Evolutionary conservation across 2,329 filamentous ascomycete genomes (phyloP).

Genomic region (Botrytis tulipae): DNA sequence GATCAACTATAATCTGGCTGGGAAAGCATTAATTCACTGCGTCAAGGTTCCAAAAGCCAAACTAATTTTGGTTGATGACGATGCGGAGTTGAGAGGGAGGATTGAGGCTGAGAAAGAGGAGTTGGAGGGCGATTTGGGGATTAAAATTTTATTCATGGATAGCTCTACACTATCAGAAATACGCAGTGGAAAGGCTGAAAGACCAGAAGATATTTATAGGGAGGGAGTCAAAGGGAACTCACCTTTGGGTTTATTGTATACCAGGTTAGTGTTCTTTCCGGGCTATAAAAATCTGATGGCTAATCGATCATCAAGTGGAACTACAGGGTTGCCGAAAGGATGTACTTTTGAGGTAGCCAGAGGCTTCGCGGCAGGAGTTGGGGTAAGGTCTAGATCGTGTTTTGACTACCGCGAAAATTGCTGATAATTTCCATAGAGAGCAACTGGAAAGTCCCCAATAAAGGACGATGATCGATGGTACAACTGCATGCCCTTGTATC

Average conservation of each 20-base stretch:
- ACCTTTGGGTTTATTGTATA: constrained; percentile 68
- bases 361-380: constrained; percentile 37
- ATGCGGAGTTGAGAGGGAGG: constrained; percentile 48
- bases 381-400: constrained; percentile 22
- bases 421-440: constrained; percentile 1
- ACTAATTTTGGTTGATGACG: constrained; percentile 58
- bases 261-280: constrained; percentile 45
- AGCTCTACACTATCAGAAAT: constrained; percentile 48
- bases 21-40: constrained; percentile 64
- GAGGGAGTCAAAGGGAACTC: constrained; percentile 50
- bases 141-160: constrained; percentile 56
- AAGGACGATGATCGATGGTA: constrained; percentile 61
- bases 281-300: neutral
- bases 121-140: constrained; percentile 47
- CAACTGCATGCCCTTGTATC: constrained; percentile 51
- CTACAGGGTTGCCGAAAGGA: constrained; percentile 73
- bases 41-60: constrained; percentile 56
- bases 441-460: neutral
- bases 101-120: constrained; percentile 57
- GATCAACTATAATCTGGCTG: constrained; percentile 68
- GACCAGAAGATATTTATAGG: constrained; percentile 56
- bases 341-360: constrained; percentile 57
- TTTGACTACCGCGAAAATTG: neutral
- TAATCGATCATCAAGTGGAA: constrained; percentile 51
- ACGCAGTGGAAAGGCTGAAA: constrained; percentile 46